Conservation (phyloP, 139 green algal species). For the Prasinococcaceae sp. region DNA sequence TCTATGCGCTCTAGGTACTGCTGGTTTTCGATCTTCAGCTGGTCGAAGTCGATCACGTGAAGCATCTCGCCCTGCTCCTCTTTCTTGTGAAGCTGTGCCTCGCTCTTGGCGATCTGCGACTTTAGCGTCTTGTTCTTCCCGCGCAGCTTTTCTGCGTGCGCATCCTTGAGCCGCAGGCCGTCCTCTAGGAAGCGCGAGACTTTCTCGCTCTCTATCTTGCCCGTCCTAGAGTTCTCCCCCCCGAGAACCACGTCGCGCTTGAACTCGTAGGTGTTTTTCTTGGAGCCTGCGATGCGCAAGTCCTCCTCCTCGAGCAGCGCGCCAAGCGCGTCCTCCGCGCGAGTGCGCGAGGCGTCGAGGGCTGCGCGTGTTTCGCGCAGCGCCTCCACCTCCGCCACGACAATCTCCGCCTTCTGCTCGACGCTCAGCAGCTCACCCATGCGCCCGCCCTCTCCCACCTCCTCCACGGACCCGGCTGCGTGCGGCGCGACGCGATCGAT, state of each 20-base stretch:
- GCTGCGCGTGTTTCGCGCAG: not conserved
- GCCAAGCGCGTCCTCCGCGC: constrained; percentile 8
- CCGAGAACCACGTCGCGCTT: constrained; percentile 68
- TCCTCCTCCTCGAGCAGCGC: constrained; percentile 24
- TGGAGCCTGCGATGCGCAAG: constrained; percentile 52
- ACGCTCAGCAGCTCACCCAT: not conserved
- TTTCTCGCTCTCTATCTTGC: constrained; percentile 52
- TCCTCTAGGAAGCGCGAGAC: constrained; percentile 48
- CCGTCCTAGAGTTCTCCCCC: constrained; percentile 48
- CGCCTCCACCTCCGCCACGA: not conserved
- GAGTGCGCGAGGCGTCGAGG: not conserved
- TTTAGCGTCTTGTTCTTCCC: constrained; percentile 55
- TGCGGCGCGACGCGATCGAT: constrained; percentile 5
- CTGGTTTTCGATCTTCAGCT: constrained; percentile 83
- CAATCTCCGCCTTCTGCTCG: constrained; percentile 3
- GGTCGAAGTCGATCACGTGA: constrained; percentile 71
- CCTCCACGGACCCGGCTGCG: not conserved
- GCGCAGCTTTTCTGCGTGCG: constrained; percentile 49
- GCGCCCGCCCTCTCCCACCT: not conserved
- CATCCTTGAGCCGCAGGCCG: constrained; percentile 47
- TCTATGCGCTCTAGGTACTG: constrained; percentile 70
- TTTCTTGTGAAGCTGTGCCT: constrained; percentile 56
- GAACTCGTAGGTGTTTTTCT: constrained; percentile 69
- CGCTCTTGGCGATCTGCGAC: constrained; percentile 45
- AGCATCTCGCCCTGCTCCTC: constrained; percentile 67